Evolutionary conservation across 2,329 filamentous ascomycete species (phyloP).

Genomic region (Atkinsonella hypoxylon): DNA sequence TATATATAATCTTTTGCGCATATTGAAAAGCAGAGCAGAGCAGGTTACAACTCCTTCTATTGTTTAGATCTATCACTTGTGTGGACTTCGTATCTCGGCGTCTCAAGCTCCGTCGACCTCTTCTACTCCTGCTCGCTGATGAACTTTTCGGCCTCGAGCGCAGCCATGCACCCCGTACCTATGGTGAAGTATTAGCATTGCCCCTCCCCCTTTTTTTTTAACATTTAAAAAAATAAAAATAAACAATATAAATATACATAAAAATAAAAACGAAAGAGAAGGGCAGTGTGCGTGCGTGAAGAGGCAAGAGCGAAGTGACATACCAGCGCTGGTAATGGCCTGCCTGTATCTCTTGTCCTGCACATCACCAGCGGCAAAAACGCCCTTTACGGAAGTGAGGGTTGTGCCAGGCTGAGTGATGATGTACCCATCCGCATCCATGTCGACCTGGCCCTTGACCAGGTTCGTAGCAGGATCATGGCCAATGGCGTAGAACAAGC

Average conservation of each 20-base stretch:
- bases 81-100: too few relatives aligned
- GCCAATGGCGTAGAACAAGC: constrained; percentile 93
- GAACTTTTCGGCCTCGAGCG: constrained; percentile 91
- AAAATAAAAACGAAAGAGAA: neutral
- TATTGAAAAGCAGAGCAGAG: neutral
- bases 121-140: constrained; percentile 59
- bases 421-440: constrained; percentile 85
- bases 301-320: constrained; percentile 21
- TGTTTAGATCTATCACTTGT: neutral
- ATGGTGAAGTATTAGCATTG: constrained; percentile 9
- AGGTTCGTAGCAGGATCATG: constrained; percentile 89
- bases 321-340: constrained; percentile 93
- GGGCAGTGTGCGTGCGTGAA: neutral
- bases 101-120: neutral
- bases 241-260: too few relatives aligned
- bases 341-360: constrained; percentile 98
- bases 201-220: too few relatives aligned
- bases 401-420: constrained; percentile 81
- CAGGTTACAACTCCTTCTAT: neutral
- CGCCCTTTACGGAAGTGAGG: constrained; percentile 76
- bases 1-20: neutral
- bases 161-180: constrained; percentile 92
- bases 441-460: constrained; percentile 81
- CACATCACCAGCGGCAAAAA: constrained; percentile 94
- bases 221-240: neutral